Evolutionary conservation across 1,139 yeast genomes (phyloP), one percentile per base, ranked within the genome.

Genomic region (Scheffersomyces insectosa): DNA sequence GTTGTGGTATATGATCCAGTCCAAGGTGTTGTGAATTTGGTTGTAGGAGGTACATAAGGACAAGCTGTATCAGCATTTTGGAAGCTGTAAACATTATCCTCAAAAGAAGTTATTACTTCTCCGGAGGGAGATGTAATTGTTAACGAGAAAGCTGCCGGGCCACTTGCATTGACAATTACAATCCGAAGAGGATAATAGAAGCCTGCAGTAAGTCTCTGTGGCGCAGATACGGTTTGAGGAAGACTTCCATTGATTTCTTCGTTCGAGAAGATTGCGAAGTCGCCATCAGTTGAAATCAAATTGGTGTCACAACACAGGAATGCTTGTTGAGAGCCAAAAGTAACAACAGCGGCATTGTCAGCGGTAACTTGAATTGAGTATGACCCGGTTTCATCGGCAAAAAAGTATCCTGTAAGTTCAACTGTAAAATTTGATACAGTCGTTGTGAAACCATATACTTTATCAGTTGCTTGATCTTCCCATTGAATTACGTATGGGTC

Each of bases 351-450:
- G 6, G 37, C 41, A 30, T 44, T 40, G 23, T 45, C 46, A 23
- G 41, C 39, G 10, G 29, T 16, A n/a, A 30, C 12, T 6, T 30
- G 12, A 29, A 45, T 40, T 11, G 37, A 32, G 25, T 41, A 37
- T 23, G 14, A n/a, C 11, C 47, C 43, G 14, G 41, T 36, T 37
- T 42, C 42, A 13, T 41, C 25, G 12, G 48, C 46, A 3, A 25
- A 20, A 30, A 40, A 43, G 36, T 45, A 45, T 15, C 48, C 44
- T 12, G 44, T 38, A 4, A 43, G 33, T 20, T 39, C 39, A 15
- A 39, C 16, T 31, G 33, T 31, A 13, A 31, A 31, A 31, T 31
- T 31, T 14, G 33, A 31, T 12, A 31, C 33, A 5, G 33, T 13
- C 10, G 12, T 31, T 5, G 15, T 13, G 4, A 10, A 15, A 13